Conservation (phyloP, 768 basidiomycete species). For the Calvatia gigantea region DNA sequence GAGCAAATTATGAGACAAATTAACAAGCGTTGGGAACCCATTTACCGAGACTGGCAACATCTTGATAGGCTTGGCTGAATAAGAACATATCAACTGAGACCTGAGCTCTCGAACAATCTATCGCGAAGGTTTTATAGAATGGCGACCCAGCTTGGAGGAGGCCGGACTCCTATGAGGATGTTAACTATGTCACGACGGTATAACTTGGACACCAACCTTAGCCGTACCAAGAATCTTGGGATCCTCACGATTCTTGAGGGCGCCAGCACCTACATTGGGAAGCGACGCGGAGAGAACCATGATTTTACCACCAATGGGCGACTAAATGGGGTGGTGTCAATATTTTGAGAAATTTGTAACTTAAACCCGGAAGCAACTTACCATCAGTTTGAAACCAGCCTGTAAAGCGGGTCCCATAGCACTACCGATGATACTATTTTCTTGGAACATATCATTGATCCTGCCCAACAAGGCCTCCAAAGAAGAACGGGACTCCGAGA, state of each 20-base stretch:
- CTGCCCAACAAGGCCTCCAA: slow-evolving; percentile 80
- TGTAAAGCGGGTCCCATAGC: slow-evolving; percentile 94
- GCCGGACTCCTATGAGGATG: slow-evolving; percentile 67
- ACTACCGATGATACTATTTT: slow-evolving; percentile 90
- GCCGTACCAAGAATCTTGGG: slow-evolving; percentile 92
- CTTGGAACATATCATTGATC: slow-evolving; percentile 96
- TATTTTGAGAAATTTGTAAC: neutral
- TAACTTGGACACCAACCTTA: slow-evolving; percentile 51
- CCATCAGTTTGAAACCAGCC: slow-evolving; percentile 95
- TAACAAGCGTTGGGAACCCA: neutral
- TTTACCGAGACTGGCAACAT: slow-evolving; percentile 89
- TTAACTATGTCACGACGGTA: neutral
- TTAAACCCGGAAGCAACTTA: slow-evolving; percentile 26
- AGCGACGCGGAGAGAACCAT: slow-evolving; percentile 81
- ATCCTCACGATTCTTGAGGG: slow-evolving; percentile 95
- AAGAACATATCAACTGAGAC: slow-evolving; percentile 99
- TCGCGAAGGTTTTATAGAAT: slow-evolving; percentile 98
- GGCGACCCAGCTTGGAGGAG: slow-evolving; percentile 90
- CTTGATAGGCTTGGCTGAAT: slow-evolving; percentile 90
- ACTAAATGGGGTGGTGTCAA: slow-evolving; percentile 35
- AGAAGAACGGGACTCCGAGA: slow-evolving; percentile 76
- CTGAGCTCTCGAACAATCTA: slow-evolving; percentile 95
- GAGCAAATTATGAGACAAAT: neutral
- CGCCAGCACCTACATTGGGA: slow-evolving; percentile 85
- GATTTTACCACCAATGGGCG: slow-evolving; percentile 93